A percentile compares a stretch with the other conserved stretches of the same genome.
Evolutionary conservation across 768 basidiomycete genomes (phyloP).

Genomic region (Mycena belliarum): DNA sequence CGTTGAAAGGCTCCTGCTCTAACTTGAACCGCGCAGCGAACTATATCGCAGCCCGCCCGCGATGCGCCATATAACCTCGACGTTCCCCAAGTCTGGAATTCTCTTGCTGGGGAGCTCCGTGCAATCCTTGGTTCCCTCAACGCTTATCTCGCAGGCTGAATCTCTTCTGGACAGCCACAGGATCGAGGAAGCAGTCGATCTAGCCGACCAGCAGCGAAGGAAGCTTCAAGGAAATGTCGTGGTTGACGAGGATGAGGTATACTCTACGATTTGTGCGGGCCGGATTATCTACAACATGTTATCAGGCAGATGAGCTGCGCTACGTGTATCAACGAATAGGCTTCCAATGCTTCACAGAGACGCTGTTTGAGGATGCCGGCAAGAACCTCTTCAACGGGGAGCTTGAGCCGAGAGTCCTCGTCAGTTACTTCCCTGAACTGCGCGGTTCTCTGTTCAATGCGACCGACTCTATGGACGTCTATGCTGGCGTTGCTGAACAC

Average conservation of each 20-base stretch:
- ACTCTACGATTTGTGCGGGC: conserved; percentile 15
- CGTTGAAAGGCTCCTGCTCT: background rate
- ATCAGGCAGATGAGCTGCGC: conserved; percentile 65
- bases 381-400: conserved; percentile 76
- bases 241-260: conserved; percentile 58
- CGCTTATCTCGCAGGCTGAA: conserved; percentile 72
- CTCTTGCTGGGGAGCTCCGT: conserved; percentile 67
- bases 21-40: too few relatives aligned
- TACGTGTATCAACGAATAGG: conserved; percentile 85
- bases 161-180: conserved; percentile 63
- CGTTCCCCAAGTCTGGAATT: conserved; percentile 67
- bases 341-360: conserved; percentile 75
- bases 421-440: conserved; percentile 81
- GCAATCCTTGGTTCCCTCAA: conserved; percentile 68
- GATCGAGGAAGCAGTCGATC: conserved; percentile 61
- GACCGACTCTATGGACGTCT: conserved; percentile 65
- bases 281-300: background rate
- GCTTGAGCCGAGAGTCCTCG: conserved; percentile 79
- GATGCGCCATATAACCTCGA: conserved; percentile 26
- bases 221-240: conserved; percentile 54
- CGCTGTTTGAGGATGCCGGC: conserved; percentile 82
- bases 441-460: conserved; percentile 60
- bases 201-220: conserved; percentile 62
- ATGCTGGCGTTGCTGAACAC: conserved; percentile 70
- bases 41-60: background rate